Percentiles rank a stretch among this genome's conserved stretches.
phyloP scores from a whole-genome alignment of 768 basidiomycete species.

The Pholiota conissans region DNA sequence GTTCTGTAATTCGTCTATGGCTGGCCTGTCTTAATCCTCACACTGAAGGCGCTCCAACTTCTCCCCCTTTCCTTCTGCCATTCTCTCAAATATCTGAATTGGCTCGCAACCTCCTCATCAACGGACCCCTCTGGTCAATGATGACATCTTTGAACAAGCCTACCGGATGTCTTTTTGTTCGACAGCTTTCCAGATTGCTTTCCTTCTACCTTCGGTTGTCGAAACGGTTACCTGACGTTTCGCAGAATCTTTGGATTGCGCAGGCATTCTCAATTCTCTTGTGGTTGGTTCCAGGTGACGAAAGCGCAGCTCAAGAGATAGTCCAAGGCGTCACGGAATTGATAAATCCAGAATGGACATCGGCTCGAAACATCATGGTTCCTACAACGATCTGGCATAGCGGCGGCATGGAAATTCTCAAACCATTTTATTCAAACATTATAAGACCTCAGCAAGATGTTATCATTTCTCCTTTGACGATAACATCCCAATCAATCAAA shows the following conservation, averaged over 20 bases:
- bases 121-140: conserved; percentile 52
- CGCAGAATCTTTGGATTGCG: conserved; percentile 62
- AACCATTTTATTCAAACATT: conserved; percentile 59
- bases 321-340: conserved; percentile 37
- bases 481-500: conserved; percentile 56
- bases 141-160: conserved; percentile 20
- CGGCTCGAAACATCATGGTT: conserved; percentile 32
- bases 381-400: conserved; percentile 48
- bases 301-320: conserved; percentile 50
- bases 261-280: conserved; percentile 60
- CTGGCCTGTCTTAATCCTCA: conserved; percentile 55
- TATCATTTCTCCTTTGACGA: conserved; percentile 50
- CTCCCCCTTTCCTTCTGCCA: conserved; percentile 65
- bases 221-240: conserved; percentile 51
- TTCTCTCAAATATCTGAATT: conserved; percentile 54
- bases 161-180: conserved; percentile 36
- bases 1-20: conserved; percentile 61
- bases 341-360: conserved; percentile 42
- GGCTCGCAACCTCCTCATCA: conserved; percentile 48
- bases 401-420: conserved; percentile 48
- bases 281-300: conserved; percentile 72
- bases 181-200: conserved; percentile 58
- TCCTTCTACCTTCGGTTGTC: conserved; percentile 59
- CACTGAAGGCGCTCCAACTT: conserved; percentile 33
- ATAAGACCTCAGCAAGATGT: conserved; percentile 41